A percentile compares a stretch with the other conserved stretches of the same genome.
These are phyloP conservation scores for Fonsecaea multimorphosa DNA, from an alignment of 2,329 filamentous ascomycete genomes.

Conservation along the genomic window DNA sequence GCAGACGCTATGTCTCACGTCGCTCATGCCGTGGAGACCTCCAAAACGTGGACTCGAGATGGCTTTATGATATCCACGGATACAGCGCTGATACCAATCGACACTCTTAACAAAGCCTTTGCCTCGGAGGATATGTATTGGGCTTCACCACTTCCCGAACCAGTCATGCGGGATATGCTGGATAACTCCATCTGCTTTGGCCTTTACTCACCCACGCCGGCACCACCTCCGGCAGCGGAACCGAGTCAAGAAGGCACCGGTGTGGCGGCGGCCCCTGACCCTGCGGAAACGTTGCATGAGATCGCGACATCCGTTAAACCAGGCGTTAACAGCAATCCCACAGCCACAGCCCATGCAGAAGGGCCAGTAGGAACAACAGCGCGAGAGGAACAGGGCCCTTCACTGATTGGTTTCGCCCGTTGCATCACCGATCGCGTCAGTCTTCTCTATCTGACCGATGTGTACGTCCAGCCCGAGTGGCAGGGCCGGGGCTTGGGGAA, in stretches of 20 bases:
- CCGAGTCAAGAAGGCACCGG: constrained; percentile 15
- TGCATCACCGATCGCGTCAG: constrained; percentile 73
- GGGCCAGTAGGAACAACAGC: constrained; percentile 16
- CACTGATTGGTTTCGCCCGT: constrained; percentile 62
- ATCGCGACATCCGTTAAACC: constrained; percentile 20
- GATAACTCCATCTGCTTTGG: constrained; percentile 66
- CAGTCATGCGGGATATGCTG: constrained; percentile 59
- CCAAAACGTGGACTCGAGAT: constrained; percentile 42
- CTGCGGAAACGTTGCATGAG: constrained; percentile 28
- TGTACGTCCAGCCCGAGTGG: constrained; percentile 67
- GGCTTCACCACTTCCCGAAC: constrained; percentile 60
- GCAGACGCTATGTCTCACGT: constrained; percentile 13
- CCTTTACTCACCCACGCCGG: constrained; percentile 52
- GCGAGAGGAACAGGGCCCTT: constrained; percentile 39
- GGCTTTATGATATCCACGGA: constrained; percentile 68
- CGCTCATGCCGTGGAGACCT: not conserved
- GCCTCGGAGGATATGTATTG: constrained; percentile 66
- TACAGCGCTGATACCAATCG: constrained; percentile 60
- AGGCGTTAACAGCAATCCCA: not conserved
- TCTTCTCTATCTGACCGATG: constrained; percentile 72
- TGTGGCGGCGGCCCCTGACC: constrained; percentile 27
- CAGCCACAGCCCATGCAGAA: constrained; percentile 17
- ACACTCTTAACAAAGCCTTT: constrained; percentile 63
- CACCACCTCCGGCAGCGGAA: constrained; percentile 14
- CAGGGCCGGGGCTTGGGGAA: constrained; percentile 68